Percentiles rank a stretch among this genome's conserved stretches.
These are phyloP conservation scores for Typha latifolia DNA, from an alignment of 176 grass and related monocot species.

Conservation along the genomic window DNA sequence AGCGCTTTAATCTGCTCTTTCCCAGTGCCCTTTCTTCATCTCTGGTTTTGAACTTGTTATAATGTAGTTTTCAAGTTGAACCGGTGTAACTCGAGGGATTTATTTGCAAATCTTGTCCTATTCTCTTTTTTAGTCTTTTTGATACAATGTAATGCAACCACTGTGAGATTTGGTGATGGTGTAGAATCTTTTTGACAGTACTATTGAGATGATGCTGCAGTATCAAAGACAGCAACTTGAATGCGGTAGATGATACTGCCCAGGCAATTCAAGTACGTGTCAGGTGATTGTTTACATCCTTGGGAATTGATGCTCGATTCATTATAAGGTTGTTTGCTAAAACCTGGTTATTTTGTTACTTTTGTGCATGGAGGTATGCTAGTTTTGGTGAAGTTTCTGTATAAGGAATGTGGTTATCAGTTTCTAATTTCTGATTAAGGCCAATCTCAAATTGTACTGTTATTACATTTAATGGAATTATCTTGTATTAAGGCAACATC, in stretches of 20 bases:
- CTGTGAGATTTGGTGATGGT: neutral
- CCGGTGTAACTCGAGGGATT: neutral
- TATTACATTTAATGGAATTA: no score
- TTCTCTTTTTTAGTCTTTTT: neutral
- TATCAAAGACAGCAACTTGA: slow-evolving; percentile 3
- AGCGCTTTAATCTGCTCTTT: neutral
- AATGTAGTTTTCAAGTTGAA: neutral
- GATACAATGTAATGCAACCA: neutral
- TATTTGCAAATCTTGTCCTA: neutral
- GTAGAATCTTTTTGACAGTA: slow-evolving; percentile 4
- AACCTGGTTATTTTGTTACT: neutral
- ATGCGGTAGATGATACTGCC: neutral
- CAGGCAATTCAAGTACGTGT: neutral
- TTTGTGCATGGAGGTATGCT: neutral
- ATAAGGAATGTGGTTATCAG: neutral
- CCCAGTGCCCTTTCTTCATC: neutral
- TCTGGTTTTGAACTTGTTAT: neutral
- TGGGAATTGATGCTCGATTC: neutral
- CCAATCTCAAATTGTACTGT: neutral
- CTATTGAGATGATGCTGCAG: slow-evolving; percentile 8
- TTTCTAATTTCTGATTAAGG: neutral
- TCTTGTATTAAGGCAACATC: no score
- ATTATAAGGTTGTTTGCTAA: neutral
- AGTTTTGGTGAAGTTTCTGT: neutral
- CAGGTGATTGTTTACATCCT: slow-evolving; percentile 2